A percentile compares a stretch with the other conserved stretches of the same genome.
Conservation (phyloP, 129 eudicot species). For the Centella asiatica region DNA sequence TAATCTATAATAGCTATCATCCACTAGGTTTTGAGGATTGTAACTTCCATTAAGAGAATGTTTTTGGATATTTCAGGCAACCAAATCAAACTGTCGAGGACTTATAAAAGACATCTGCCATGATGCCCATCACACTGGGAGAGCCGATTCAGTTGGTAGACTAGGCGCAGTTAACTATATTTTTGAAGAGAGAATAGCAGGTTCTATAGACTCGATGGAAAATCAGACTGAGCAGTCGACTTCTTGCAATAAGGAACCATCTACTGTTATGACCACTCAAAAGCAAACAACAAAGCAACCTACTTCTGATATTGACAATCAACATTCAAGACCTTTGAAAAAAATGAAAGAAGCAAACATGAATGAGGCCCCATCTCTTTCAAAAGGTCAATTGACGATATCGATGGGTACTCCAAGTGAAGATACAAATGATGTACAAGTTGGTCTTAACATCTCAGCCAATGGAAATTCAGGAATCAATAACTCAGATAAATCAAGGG, state of each 20-base stretch:
- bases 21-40: too few species aligned
- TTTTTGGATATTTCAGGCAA: constrained; percentile 20
- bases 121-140: constrained; percentile 10
- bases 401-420: constrained; percentile 12
- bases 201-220: constrained; percentile 11
- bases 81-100: constrained; percentile 14
- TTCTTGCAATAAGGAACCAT: constrained; percentile 23
- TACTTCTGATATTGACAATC: constrained; percentile 9
- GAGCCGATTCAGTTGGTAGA: constrained; percentile 14
- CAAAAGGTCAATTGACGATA: constrained; percentile 8
- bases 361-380: constrained; percentile 11
- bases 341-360: constrained; percentile 24
- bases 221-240: constrained; percentile 20
- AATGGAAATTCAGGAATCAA: constrained; percentile 13
- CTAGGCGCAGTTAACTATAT: constrained; percentile 17
- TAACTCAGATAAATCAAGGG: constrained; percentile 23
- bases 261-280: constrained; percentile 16
- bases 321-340: constrained; percentile 19
- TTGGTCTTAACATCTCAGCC: constrained; percentile 11
- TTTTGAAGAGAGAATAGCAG: constrained; percentile 16
- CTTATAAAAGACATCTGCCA: not conserved
- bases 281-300: constrained; percentile 24
- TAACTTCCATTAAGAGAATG: not conserved
- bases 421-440: constrained; percentile 4
- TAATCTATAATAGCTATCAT: not conserved